Base-by-base conservation (phyloP, 176 grass and related monocot genomes). In the Thinopyrum elongatum region DNA sequence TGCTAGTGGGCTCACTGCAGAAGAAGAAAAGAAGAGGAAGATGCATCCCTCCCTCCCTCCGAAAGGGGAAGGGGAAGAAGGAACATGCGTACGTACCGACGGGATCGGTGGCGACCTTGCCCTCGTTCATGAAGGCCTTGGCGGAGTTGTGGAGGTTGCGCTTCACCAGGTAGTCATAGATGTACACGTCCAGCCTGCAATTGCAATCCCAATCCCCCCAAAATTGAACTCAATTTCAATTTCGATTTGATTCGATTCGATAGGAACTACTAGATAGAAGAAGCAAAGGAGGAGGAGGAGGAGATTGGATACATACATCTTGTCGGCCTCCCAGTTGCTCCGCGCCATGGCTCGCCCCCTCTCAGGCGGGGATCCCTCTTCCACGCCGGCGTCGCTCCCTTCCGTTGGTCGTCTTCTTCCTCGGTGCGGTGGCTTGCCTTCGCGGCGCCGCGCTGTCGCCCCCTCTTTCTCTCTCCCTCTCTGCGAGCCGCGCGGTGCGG, bases 281-380 rank as follows among this genome's bases (percentile, higher is more conserved):
- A 8, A 31, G 25, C 12, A 22, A 10, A 75, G 6, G 6, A 47
- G 29, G 25, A 8, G 2, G 35, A 5, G 2, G 31, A 78, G 5
- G 15, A 57, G 74, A 75, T 41, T 39, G 68, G 46, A 1, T 22
- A 14, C 95, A 51, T 81, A 98, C 95, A 98, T 98, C 89, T 98
- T 98, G 86, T 98, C 95, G 7, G 95, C 95, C 80, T 98, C 95
- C 95, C 95, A 98, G 86, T 95, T 93, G 85, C 87, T 93, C 90
- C 94, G 93, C 65, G 95, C 91, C 95, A 97, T 97, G 77, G 60
- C 44, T 38, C 35, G 35, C 35, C 35, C n/a, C n/a, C n/a, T 36
- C 8, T 35, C 7, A 8, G 38, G 44, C 44, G 46, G 13, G 2
- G 46, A 49, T 49, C 46, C 47, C 17, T 16, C 46, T 0, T 44